Conservation (phyloP, 1,139 yeast genomes). For the Saccharomyces pastorianus region DNA sequence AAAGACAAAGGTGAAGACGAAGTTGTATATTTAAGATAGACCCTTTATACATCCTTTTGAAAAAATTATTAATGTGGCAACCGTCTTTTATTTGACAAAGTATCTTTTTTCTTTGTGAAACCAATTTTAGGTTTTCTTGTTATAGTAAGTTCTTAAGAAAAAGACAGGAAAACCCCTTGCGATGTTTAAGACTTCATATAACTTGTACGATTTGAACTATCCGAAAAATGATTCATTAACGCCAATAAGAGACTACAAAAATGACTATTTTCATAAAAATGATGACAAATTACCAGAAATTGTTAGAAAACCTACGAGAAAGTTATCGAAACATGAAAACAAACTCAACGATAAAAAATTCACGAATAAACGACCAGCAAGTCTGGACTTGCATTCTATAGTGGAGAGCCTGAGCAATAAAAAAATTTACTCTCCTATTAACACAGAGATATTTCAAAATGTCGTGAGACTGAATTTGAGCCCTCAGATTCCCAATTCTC, state of each 20-base stretch:
- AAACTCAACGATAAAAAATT: constrained; percentile 4
- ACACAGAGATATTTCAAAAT: constrained; percentile 12
- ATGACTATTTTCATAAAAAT: constrained; percentile 24
- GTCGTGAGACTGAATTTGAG: constrained; percentile 6
- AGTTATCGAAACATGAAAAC: background rate
- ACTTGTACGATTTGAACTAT: constrained; percentile 19
- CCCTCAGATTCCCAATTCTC: background rate
- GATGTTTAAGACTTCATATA: constrained; percentile 27
- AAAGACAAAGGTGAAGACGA: background rate
- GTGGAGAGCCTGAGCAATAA: constrained; percentile 12
- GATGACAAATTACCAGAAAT: constrained; percentile 20
- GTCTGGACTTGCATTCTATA: constrained; percentile 11
- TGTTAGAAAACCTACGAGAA: background rate
- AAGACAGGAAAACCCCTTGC: background rate
- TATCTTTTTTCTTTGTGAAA: background rate
- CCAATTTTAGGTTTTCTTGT: background rate
- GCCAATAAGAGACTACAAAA: constrained; percentile 29
- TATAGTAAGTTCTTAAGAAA: background rate
- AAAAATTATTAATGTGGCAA: background rate
- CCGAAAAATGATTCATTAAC: constrained; percentile 22
- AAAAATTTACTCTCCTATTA: constrained; percentile 28
- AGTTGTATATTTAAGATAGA: background rate
- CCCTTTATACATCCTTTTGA: background rate
- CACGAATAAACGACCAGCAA: constrained; percentile 16
- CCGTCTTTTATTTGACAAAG: background rate